Conservation (phyloP, 2,329 filamentous ascomycete genomes). For the Parastagonospora avenae region DNA sequence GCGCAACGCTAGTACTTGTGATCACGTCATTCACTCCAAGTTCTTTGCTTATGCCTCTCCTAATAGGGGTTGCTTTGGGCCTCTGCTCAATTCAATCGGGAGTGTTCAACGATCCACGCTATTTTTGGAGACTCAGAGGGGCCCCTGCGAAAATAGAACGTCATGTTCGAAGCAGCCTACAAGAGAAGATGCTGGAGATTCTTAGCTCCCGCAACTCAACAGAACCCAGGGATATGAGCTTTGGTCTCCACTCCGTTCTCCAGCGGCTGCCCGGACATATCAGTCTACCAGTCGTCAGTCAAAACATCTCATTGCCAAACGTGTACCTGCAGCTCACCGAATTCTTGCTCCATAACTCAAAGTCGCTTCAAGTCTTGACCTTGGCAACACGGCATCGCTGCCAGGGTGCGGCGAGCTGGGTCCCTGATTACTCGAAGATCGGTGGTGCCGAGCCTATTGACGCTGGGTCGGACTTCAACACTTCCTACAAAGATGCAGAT, state of each 20-base stretch:
- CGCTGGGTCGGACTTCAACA: too few species aligned
- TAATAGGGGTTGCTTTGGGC: too few species aligned
- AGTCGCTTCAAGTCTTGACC: background rate
- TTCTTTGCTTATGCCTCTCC: too few species aligned
- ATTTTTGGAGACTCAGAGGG: background rate
- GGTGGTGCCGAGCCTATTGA: background rate
- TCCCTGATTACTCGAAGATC: conserved; percentile 1
- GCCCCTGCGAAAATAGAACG: background rate
- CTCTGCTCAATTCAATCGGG: background rate
- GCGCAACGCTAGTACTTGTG: too few species aligned
- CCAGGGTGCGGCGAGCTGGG: background rate
- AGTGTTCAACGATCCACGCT: background rate
- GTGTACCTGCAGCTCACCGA: background rate
- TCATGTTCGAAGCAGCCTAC: background rate
- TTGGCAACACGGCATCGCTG: background rate
- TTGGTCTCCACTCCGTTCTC: conserved; percentile 1
- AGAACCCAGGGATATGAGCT: conserved; percentile 4
- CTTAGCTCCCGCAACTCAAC: background rate
- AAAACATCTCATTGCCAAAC: background rate
- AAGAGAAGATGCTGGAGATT: background rate
- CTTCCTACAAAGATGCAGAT: too few species aligned
- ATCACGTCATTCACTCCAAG: too few species aligned
- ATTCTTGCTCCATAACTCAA: background rate
- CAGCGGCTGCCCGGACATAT: background rate
- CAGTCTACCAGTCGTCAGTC: background rate